phyloP scores from a whole-genome alignment of 164 flowering plant genomes.

The Macadamia tetraphylla region DNA sequence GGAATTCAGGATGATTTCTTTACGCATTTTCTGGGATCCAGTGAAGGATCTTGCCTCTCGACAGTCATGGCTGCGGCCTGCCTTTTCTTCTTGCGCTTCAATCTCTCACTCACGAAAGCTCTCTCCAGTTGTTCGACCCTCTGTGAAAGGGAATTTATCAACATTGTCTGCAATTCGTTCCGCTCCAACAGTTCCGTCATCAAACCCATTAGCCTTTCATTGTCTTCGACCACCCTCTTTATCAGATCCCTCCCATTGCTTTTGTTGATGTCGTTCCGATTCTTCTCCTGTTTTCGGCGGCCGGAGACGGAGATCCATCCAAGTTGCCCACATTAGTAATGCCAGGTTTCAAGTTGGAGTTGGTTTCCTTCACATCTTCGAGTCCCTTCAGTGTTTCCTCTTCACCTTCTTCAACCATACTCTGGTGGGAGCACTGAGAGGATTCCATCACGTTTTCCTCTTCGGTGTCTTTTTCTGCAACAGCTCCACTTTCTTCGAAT shows the following conservation, averaged over 20 bases:
- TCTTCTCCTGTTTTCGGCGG: conserved; percentile 6
- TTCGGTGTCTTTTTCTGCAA: conserved; percentile 1
- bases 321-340: background rate
- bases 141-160: conserved; percentile 37
- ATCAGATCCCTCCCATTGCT: conserved; percentile 18
- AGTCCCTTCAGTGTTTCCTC: background rate
- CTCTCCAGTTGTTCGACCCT: conserved; percentile 63
- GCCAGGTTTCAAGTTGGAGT: background rate
- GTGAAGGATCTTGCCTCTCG: background rate
- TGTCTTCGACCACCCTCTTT: conserved; percentile 46
- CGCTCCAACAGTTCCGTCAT: conserved; percentile 45
- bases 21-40: conserved; percentile 2
- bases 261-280: conserved; percentile 7
- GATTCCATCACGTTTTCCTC: conserved; percentile 5
- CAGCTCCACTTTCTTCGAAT: background rate
- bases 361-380: conserved; percentile 8
- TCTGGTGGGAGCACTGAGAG: conserved; percentile 3
- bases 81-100: conserved; percentile 41
- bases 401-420: conserved; percentile 5
- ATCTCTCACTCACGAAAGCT: conserved; percentile 32
- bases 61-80: conserved; percentile 2
- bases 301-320: background rate
- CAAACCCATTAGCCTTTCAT: conserved; percentile 46
- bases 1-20: background rate
- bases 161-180: conserved; percentile 36